A percentile compares a stretch with the other conserved stretches of the same genome.
Evolutionary conservation across 768 basidiomycete genomes (phyloP).

Genomic region (Lactarius deliciosus): DNA sequence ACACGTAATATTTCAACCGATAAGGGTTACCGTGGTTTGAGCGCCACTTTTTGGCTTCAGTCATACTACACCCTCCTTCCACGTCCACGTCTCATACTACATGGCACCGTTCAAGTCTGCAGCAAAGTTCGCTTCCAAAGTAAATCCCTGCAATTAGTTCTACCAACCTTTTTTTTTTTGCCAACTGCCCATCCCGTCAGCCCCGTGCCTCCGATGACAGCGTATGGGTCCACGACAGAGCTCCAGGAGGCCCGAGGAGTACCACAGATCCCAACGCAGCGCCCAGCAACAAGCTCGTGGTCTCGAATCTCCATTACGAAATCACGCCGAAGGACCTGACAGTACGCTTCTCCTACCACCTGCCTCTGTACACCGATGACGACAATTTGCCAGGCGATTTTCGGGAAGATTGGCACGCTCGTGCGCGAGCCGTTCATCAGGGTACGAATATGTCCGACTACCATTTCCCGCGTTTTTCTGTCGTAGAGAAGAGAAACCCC

Average conservation of each 20-base stretch:
- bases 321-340: slow-evolving; percentile 84
- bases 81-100: not conserved
- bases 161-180: not conserved
- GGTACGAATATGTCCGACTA: slow-evolving; percentile 67
- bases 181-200: slow-evolving; percentile 14
- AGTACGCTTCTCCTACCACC: slow-evolving; percentile 47
- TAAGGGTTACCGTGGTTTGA: not conserved
- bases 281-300: slow-evolving; percentile 50
- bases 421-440: slow-evolving; percentile 90
- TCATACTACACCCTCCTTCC: not conserved
- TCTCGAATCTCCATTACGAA: slow-evolving; percentile 91
- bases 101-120: slow-evolving; percentile 19
- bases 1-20: not conserved
- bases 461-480: slow-evolving; percentile 47
- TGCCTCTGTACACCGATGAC: slow-evolving; percentile 4
- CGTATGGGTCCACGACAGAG: slow-evolving; percentile 25
- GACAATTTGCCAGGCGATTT: slow-evolving; percentile 61
- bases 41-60: no score
- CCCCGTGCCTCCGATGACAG: slow-evolving; percentile 22
- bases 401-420: slow-evolving; percentile 90
- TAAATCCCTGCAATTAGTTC: not conserved
- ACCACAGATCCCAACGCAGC: not conserved
- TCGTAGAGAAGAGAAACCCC: slow-evolving; percentile 55
- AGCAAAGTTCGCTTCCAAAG: slow-evolving; percentile 6
- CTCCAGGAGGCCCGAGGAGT: slow-evolving; percentile 14